Conservation (phyloP, 768 basidiomycete species). For the Tephrocybe sp. region DNA sequence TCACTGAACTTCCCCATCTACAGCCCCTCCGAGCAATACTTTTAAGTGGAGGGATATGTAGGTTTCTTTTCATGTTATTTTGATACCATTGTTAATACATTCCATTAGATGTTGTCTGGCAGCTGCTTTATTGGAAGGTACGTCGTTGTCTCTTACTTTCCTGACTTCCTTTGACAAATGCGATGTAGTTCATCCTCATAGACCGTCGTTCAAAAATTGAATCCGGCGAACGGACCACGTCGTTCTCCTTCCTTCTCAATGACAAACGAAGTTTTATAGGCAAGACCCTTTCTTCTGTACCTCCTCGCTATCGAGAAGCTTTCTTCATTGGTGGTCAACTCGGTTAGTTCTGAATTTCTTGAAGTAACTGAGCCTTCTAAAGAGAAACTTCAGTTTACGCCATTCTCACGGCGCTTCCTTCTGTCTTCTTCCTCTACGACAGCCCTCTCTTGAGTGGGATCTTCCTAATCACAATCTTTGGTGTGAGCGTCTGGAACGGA, state of each 20-base stretch:
- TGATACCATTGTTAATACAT: constrained; percentile 5
- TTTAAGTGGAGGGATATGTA: constrained; percentile 82
- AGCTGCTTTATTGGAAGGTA: constrained; percentile 91
- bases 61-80: constrained; percentile 26
- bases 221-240: constrained; percentile 89
- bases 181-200: constrained; percentile 72
- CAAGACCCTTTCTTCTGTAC: constrained; percentile 56
- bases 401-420: constrained; percentile 81
- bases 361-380: not conserved
- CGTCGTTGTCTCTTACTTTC: constrained; percentile 2
- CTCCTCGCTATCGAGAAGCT: constrained; percentile 58
- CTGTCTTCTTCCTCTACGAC: constrained; percentile 80
- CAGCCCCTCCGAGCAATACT: constrained; percentile 70
- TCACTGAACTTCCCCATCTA: constrained; percentile 66
- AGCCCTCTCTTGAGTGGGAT: constrained; percentile 72
- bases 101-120: constrained; percentile 83
- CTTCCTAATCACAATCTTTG: constrained; percentile 79
- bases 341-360: constrained; percentile 41
- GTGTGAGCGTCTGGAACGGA: constrained; percentile 93
- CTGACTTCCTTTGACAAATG: constrained; percentile 1
- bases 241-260: constrained; percentile 84
- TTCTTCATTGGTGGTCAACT: constrained; percentile 88
- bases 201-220: constrained; percentile 87
- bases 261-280: constrained; percentile 87
- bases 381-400: constrained; percentile 61